Base-by-base conservation (phyloP, 2,329 filamentous ascomycete genomes). In the Davidsoniella virescens region DNA sequence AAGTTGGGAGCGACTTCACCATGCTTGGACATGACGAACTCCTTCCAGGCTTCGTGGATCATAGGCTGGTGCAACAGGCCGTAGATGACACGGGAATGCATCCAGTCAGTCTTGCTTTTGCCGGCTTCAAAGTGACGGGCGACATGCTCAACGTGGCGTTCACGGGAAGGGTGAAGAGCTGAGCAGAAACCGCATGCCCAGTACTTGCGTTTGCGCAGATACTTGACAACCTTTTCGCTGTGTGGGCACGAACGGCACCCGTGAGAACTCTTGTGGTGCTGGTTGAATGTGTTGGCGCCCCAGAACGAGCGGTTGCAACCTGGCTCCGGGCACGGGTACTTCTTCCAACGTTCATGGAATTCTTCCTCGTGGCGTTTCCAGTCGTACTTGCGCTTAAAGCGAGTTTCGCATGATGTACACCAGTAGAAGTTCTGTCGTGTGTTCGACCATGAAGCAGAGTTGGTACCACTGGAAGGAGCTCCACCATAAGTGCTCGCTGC, bases 171-270 rank as follows among this genome's bases (percentile, higher is more conserved):
- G 52, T 80, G 70, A 40, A 82, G 68, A 14, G 72, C 73, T 3
- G 74, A 78, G 57, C 79, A 83, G 62, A 82, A 82, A 23, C 79
- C 79, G 55, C 79, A 83, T 1, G 77, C 79, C 73, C 78, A 83
- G 38, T 79, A 76, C 62, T 76, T 78, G 56, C 77, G 72, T 65
- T 80, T 78, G 54, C 71, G 71, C 54, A 77, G 70, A 49, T 77
- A 78, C 57, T 72, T 72, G 59, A 79, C 76, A 17, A 80, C 76
- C 56, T 74, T 74, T 56, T 80, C 74, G 45, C 77, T 76, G 57
- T 81, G 78, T 4, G 78, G 77, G 55, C 78, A 81, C 3, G 76
- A 76, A 58, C 76, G 76, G 63, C 76, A 79, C 54, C 74, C 71
- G 58, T 81, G 78, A 52, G 76, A 74, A 51, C 77, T 75, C 58